Conservation (phyloP, 495 filamentous ascomycete genomes). For the Daldinia decipiens region DNA sequence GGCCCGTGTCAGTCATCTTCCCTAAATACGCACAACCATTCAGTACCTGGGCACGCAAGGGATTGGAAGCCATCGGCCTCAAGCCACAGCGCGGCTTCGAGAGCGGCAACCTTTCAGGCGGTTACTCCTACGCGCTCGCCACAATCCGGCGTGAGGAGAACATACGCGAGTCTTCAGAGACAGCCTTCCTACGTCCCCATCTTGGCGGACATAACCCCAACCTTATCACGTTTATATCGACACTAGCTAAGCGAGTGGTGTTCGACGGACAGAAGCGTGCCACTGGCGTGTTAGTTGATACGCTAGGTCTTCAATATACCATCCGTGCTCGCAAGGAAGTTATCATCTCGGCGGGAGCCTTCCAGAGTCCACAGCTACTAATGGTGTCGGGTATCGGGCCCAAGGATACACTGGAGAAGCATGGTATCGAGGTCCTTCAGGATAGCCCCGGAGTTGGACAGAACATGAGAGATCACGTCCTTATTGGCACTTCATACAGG, state of each 20-base stretch:
- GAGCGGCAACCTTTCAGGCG: background rate
- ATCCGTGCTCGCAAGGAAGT: slow-evolving; percentile 4
- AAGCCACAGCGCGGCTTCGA: background rate
- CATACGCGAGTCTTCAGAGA: background rate
- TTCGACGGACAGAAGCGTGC: slow-evolving; percentile 1
- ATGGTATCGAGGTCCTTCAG: slow-evolving; percentile 52
- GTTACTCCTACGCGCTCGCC: background rate
- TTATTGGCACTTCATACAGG: slow-evolving; percentile 50
- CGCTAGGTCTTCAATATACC: background rate
- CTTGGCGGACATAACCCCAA: background rate
- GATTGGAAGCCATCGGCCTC: background rate
- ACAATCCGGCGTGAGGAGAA: background rate
- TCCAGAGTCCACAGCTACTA: slow-evolving; percentile 59
- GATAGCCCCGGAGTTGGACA: slow-evolving; percentile 63
- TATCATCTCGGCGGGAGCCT: slow-evolving; percentile 46
- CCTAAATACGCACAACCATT: slow-evolving; percentile 1
- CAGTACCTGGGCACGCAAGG: slow-evolving; percentile 1
- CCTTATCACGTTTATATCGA: slow-evolving; percentile 2
- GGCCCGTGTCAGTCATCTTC: background rate
- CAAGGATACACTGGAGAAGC: slow-evolving; percentile 21
- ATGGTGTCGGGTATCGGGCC: slow-evolving; percentile 56
- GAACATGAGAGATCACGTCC: slow-evolving; percentile 61
- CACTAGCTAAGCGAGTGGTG: background rate
- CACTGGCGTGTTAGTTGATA: background rate
- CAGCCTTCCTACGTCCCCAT: background rate